Evolutionary conservation across 805 yeast genomes (phyloP).

Genomic region (Cyberlindnera mississippiensis): DNA sequence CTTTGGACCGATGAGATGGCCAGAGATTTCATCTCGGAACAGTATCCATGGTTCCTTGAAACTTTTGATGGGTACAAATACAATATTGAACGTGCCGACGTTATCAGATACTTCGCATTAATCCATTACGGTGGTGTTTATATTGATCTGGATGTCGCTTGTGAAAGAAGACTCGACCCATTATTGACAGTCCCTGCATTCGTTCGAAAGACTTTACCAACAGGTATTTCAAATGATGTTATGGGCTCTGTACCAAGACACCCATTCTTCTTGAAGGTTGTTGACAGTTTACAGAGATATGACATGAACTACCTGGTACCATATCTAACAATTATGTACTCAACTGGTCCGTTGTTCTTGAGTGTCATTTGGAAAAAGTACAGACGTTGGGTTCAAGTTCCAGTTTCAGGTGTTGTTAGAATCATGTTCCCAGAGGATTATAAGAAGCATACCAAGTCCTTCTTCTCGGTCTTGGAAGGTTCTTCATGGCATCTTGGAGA

Average conservation of each 20-base stretch:
- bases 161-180: constrained; percentile 75
- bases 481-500: constrained; percentile 93
- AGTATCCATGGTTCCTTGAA: constrained; percentile 81
- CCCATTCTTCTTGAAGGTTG: constrained; percentile 73
- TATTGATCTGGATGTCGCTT: constrained; percentile 88
- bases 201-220: constrained; percentile 82
- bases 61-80: constrained; percentile 76
- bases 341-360: constrained; percentile 87
- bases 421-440: constrained; percentile 73
- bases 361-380: constrained; percentile 86
- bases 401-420: constrained; percentile 61
- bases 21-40: constrained; percentile 68
- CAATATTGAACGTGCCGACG: constrained; percentile 88
- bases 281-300: constrained; percentile 58
- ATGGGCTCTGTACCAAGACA: constrained; percentile 88
- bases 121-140: constrained; percentile 86
- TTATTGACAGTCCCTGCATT: constrained; percentile 78
- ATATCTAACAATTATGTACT: constrained; percentile 86
- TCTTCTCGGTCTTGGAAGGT: constrained; percentile 74
- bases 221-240: constrained; percentile 89
- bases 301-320: constrained; percentile 79
- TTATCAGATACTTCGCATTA: constrained; percentile 80
- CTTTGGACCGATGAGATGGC: constrained; percentile 90
- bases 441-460: constrained; percentile 55
- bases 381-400: constrained; percentile 67